Base-by-base conservation (phyloP, 176 grass and related monocot genomes). In the Panicum miliaceum region DNA sequence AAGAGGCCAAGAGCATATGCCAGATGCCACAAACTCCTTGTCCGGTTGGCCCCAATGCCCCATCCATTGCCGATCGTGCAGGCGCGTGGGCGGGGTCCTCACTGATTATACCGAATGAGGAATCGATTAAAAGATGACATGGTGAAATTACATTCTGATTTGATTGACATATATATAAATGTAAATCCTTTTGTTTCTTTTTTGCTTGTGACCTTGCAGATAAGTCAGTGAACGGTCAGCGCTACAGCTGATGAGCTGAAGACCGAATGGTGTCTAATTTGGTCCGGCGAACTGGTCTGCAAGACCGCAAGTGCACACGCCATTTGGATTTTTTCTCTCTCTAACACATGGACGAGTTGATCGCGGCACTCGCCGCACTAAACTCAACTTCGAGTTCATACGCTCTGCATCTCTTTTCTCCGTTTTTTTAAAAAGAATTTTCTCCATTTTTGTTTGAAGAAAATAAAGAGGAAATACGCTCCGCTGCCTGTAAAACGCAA, bases 41-140 rank as follows among this genome's bases (percentile, higher is more conserved):
- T 18, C 26, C 25, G 8, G 26, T 34, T 11, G 18, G n/a, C n/a
- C n/a, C n/a, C n/a, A n/a, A n/a, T n/a, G 43, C 41, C 41, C 57
- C 22, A 59, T 59, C 22, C 41, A 45, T 20, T 66, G 19, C 35
- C 27, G 26, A 51, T 64, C 62, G 29, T 25, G 19, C 20, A 37
- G 32, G n/a, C n/a, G 68, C 11, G 36, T n/a, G 10, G 56, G 27
- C 26, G 61, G 34, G 34, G 64, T 68, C 36, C 13, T 77, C 25
- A 7, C 45, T 13, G 5, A 3, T 12, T 18, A 9, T 45, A 12
- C 18, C 45, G 66, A n/a, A 51, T 7, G 15, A 46, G 0, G 7
- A 50, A 20, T 51, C 19, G 77, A 37, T 52, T 67, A 52, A 51
- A 65, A 51, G 63, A 77, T n/a, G 60, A 80, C 18, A 42, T 32